Conservation (phyloP, 106 monocot species). For the Ottelia alismoides region DNA sequence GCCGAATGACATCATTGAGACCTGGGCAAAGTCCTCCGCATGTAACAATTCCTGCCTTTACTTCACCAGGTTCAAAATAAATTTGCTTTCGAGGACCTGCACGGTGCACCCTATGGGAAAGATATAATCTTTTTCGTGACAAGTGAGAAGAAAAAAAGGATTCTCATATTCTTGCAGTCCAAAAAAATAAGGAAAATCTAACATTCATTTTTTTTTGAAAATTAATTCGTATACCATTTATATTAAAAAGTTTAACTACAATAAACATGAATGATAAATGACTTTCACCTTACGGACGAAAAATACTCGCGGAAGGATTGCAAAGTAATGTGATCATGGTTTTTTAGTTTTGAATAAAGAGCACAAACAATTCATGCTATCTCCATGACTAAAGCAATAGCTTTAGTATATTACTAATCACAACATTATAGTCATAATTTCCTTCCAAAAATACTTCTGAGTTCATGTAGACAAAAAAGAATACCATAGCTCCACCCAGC, state of each 20-base stretch:
- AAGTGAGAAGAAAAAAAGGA: background rate
- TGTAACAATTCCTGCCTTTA: no score
- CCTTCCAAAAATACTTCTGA: background rate
- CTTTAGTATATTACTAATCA: no score
- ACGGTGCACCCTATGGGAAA: conserved; percentile 6
- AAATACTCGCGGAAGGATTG: background rate
- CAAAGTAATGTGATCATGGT: background rate
- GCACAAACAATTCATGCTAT: no score
- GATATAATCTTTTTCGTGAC: background rate
- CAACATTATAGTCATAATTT: background rate
- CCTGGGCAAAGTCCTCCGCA: conserved; percentile 15
- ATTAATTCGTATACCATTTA: no score
- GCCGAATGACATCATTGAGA: conserved; percentile 15
- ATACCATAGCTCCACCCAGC: conserved; percentile 13
- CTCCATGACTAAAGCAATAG: no score
- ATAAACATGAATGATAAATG: no score
- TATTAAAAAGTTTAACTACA: no score
- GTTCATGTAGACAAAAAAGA: background rate
- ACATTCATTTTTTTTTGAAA: background rate
- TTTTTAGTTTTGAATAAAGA: no score
- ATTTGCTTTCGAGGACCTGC: conserved; percentile 11
- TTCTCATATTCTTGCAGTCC: no score
- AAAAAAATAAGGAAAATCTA: no score
- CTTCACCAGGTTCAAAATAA: conserved; percentile 2
- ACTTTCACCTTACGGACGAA: background rate